These are phyloP conservation scores for Leishmania amazonensis DNA, from an alignment of 208 protist genomes.

Conservation along the genomic window DNA sequence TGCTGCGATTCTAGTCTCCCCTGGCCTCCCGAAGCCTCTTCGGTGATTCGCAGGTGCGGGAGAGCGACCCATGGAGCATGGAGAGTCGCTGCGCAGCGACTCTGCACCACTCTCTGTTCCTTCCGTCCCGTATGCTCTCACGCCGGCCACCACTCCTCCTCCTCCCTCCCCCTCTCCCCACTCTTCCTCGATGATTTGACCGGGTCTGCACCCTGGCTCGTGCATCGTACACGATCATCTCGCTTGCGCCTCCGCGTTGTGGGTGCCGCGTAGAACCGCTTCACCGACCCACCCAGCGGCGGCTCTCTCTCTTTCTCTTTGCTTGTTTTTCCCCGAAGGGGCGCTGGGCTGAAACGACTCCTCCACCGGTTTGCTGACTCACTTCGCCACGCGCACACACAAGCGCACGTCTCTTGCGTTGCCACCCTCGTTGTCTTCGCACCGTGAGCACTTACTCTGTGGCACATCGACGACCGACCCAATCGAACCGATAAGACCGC, in stretches of 20 bases:
- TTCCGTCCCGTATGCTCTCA: not conserved
- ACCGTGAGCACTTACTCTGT: no score
- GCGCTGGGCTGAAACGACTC: not conserved
- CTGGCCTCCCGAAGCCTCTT: not conserved
- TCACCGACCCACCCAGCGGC: not conserved
- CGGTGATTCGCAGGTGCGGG: not conserved
- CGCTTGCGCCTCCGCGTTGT: not conserved
- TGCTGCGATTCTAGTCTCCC: not conserved
- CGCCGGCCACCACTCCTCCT: not conserved
- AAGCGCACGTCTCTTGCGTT: no score
- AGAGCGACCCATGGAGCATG: not conserved
- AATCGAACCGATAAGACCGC: not conserved
- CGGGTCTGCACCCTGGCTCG: not conserved
- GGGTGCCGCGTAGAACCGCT: not conserved
- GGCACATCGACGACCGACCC: no score
- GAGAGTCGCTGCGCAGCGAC: not conserved
- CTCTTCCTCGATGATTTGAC: not conserved
- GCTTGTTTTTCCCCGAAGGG: not conserved
- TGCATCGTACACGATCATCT: not conserved
- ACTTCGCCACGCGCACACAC: not conserved
- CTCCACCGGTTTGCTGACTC: not conserved
- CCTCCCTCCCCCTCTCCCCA: not conserved
- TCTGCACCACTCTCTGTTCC: not conserved
- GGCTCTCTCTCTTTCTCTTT: not conserved
- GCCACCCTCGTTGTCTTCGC: no score